These are phyloP conservation scores for Diplogelasinospora grovesii DNA, from an alignment of 495 filamentous ascomycete genomes.

Conservation along the genomic window DNA sequence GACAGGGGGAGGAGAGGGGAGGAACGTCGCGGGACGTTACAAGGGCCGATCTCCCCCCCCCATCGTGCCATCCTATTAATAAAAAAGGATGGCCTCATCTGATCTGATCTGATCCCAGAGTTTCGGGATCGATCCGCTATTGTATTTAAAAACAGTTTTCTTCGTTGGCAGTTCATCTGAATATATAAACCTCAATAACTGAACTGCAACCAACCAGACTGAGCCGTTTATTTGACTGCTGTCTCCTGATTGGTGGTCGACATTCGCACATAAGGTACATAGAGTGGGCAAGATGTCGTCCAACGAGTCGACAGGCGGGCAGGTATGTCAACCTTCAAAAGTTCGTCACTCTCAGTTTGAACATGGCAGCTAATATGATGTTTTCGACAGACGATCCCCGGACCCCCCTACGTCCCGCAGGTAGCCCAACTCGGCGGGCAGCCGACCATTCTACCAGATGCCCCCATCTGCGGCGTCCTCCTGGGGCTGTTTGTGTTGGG, in stretches of 20 bases:
- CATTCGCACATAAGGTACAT: background rate
- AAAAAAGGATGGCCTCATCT: too few relatives aligned
- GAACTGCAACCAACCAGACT: background rate
- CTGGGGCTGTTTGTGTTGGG: conserved; percentile 56
- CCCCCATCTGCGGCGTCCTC: conserved; percentile 57
- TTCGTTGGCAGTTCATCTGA: too few relatives aligned
- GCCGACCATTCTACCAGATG: conserved; percentile 51
- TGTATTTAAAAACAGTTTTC: too few relatives aligned
- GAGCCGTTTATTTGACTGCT: background rate
- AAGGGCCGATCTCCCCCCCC: too few relatives aligned
- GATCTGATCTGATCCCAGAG: too few relatives aligned
- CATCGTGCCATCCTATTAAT: too few relatives aligned
- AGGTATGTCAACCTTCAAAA: background rate
- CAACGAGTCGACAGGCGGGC: background rate
- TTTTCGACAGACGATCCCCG: conserved; percentile 6
- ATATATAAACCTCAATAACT: too few relatives aligned
- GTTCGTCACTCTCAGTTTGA: background rate
- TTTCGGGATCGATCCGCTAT: too few relatives aligned
- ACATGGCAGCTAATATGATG: too few relatives aligned
- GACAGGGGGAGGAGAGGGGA: too few relatives aligned
- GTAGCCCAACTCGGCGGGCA: conserved; percentile 50
- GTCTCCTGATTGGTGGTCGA: background rate
- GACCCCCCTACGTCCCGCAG: conserved; percentile 26
- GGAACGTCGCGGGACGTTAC: too few relatives aligned
- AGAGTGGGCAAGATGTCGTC: background rate